Percentiles rank a stretch among this genome's conserved stretches.
phyloP scores from a whole-genome alignment of 192 early-diverging fungal species.

The Coemansia sp. region DNA sequence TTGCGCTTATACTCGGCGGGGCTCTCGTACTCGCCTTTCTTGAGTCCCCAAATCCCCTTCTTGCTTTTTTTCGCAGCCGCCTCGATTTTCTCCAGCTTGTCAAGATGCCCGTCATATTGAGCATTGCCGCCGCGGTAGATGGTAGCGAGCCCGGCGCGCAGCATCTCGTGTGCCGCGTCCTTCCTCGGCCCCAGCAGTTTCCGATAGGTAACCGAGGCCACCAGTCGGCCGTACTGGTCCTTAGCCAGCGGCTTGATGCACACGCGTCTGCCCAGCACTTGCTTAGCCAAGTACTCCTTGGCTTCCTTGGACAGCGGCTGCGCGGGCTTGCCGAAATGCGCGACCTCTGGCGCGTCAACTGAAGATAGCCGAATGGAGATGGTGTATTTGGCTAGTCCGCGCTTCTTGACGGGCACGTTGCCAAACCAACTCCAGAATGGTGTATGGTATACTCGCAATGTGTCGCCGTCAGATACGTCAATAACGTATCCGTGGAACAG shows the following conservation, averaged over 20 bases:
- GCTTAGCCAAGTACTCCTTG: constrained; percentile 31
- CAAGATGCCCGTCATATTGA: constrained; percentile 47
- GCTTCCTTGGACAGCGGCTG: constrained; percentile 52
- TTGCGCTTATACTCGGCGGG: constrained; percentile 49
- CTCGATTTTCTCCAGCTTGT: constrained; percentile 30
- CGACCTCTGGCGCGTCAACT: constrained; percentile 53
- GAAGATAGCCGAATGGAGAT: constrained; percentile 44
- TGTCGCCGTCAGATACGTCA: constrained; percentile 53
- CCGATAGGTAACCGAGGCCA: constrained; percentile 39
- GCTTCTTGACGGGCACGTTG: constrained; percentile 22
- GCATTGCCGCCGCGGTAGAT: constrained; percentile 49
- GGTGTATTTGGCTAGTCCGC: constrained; percentile 34
- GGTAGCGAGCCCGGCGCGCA: constrained; percentile 24
- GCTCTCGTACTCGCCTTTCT: constrained; percentile 28
- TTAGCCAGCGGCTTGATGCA: constrained; percentile 38
- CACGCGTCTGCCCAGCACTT: constrained; percentile 33
- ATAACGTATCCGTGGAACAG: constrained; percentile 42
- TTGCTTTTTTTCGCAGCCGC: constrained; percentile 32
- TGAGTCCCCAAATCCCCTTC: constrained; percentile 45
- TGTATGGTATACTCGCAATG: constrained; percentile 44
- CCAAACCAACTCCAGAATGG: constrained; percentile 37
- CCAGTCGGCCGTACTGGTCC: constrained; percentile 54
- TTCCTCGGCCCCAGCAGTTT: constrained; percentile 15
- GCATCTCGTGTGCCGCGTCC: constrained; percentile 49
- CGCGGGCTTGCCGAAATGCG: constrained; percentile 55